Percentiles rank a stretch among this genome's conserved stretches.
Evolutionary conservation across 2,329 filamentous ascomycete genomes (phyloP).

Genomic region (Aspergillus jensenii): DNA sequence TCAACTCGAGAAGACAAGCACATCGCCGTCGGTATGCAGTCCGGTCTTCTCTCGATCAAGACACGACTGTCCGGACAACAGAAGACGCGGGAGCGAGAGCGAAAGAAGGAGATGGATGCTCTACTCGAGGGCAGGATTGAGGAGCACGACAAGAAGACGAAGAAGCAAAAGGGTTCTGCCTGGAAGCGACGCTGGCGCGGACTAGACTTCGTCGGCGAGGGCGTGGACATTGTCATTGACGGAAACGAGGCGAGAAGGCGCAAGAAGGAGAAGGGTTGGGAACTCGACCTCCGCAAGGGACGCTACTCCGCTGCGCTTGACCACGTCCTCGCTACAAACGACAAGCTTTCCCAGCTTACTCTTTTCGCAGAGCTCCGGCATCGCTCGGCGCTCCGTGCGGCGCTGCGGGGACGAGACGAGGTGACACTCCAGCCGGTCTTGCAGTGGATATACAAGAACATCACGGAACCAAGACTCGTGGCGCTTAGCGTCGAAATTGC

Average conservation of each 20-base stretch:
- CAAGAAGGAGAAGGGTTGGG: slow-evolving; percentile 73
- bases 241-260: slow-evolving; percentile 60
- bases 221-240: slow-evolving; percentile 84
- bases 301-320: slow-evolving; percentile 78
- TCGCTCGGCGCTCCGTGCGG: slow-evolving; percentile 77
- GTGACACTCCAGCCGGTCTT: slow-evolving; percentile 77
- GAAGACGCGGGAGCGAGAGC: slow-evolving; percentile 71
- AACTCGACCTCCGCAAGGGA: slow-evolving; percentile 74
- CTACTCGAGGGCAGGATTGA: slow-evolving; percentile 76
- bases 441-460: slow-evolving; percentile 76
- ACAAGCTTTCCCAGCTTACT: slow-evolving; percentile 68
- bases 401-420: slow-evolving; percentile 79
- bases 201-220: slow-evolving; percentile 80
- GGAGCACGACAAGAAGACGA: slow-evolving; percentile 69
- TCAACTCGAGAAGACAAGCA: slow-evolving; percentile 78
- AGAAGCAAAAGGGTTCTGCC: slow-evolving; percentile 62
- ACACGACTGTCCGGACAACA: slow-evolving; percentile 84
- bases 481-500: slow-evolving; percentile 79
- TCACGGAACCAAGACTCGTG: slow-evolving; percentile 80
- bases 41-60: slow-evolving; percentile 84
- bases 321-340: slow-evolving; percentile 63
- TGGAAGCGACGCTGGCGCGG: slow-evolving; percentile 64
- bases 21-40: slow-evolving; percentile 91
- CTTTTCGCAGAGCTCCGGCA: slow-evolving; percentile 82
- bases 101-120: slow-evolving; percentile 81